phyloP scores from a whole-genome alignment of 2,329 filamentous ascomycete species.

The Diaporthe eres region DNA sequence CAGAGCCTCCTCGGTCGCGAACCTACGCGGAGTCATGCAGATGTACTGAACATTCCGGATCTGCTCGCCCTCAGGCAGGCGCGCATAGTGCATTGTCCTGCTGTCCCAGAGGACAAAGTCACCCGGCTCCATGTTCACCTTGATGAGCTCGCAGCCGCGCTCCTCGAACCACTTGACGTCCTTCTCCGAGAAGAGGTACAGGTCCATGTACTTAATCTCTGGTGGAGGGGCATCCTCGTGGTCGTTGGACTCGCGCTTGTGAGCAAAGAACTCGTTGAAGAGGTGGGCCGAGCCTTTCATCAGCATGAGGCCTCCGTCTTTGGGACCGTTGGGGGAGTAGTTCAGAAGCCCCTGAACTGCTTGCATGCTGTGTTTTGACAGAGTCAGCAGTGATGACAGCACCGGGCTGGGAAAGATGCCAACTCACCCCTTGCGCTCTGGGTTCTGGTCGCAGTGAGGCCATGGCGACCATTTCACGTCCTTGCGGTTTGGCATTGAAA shows the following conservation, averaged over 20 bases:
- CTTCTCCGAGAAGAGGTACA: conserved; percentile 48
- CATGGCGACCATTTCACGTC: conserved; percentile 57
- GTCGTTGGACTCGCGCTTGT: conserved; percentile 49
- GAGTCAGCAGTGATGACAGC: conserved; percentile 39
- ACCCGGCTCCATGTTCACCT: conserved; percentile 59
- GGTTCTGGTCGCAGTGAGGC: conserved; percentile 61
- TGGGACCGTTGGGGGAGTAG: conserved; percentile 58
- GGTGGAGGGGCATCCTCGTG: conserved; percentile 50
- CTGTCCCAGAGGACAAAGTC: conserved; percentile 56
- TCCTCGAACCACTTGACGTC: conserved; percentile 55
- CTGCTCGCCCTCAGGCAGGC: conserved; percentile 48
- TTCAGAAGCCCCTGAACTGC: conserved; percentile 63
- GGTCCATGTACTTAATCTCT: conserved; percentile 53
- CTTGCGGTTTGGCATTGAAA: conserved; percentile 49
- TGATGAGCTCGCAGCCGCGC: conserved; percentile 50
- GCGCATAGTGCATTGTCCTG: conserved; percentile 58
- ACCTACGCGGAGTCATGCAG: conserved; percentile 54
- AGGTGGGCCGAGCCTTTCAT: conserved; percentile 54
- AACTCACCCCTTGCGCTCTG: conserved; percentile 54
- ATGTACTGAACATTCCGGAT: conserved; percentile 55
- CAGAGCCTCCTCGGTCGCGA: conserved; percentile 52
- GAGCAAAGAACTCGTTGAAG: conserved; percentile 50
- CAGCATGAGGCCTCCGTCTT: conserved; percentile 62
- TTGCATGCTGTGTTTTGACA: conserved; percentile 56
- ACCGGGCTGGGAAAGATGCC: background rate